Evolutionary conservation across 228 moss, liverwort and hornwort species (phyloP).

Genomic region (Sphagnum magellanicum): DNA sequence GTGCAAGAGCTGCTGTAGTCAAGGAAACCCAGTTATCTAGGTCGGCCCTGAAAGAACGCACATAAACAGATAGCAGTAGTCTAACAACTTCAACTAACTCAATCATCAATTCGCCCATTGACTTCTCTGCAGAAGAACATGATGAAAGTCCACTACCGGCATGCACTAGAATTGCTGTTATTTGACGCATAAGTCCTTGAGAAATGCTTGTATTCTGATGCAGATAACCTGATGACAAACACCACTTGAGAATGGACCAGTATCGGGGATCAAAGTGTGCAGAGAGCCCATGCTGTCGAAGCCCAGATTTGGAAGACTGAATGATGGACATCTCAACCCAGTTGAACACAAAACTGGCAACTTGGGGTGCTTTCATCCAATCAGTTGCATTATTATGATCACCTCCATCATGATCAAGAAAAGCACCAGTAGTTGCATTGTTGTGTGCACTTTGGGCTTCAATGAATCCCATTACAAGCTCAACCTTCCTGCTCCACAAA

Average conservation of each 20-base stretch:
- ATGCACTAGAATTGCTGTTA: slow-evolving; percentile 13
- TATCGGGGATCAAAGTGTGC: slow-evolving; percentile 67
- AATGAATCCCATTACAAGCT: slow-evolving; percentile 46
- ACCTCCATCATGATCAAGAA: neutral
- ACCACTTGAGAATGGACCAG: slow-evolving; percentile 73
- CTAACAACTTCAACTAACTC: slow-evolving; percentile 44
- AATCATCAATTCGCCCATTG: slow-evolving; percentile 14
- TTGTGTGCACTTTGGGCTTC: slow-evolving; percentile 15
- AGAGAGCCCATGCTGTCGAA: slow-evolving; percentile 11
- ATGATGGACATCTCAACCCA: slow-evolving; percentile 84
- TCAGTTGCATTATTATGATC: slow-evolving; percentile 14
- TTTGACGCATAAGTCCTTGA: slow-evolving; percentile 61
- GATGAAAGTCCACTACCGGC: slow-evolving; percentile 9
- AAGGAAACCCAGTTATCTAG: slow-evolving; percentile 83
- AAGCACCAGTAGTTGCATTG: neutral
- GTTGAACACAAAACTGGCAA: slow-evolving; percentile 71
- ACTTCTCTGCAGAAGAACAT: slow-evolving; percentile 3
- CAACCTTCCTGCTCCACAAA: slow-evolving; percentile 53
- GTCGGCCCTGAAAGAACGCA: slow-evolving; percentile 76
- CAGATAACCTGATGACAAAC: slow-evolving; percentile 52
- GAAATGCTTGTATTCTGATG: slow-evolving; percentile 56
- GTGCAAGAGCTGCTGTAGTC: slow-evolving; percentile 39
- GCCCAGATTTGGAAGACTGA: slow-evolving; percentile 38
- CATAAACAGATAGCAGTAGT: slow-evolving; percentile 54
- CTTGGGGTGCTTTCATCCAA: slow-evolving; percentile 64